Conservation (phyloP, 2,329 filamentous ascomycete species). For the Epichloe baconii region DNA sequence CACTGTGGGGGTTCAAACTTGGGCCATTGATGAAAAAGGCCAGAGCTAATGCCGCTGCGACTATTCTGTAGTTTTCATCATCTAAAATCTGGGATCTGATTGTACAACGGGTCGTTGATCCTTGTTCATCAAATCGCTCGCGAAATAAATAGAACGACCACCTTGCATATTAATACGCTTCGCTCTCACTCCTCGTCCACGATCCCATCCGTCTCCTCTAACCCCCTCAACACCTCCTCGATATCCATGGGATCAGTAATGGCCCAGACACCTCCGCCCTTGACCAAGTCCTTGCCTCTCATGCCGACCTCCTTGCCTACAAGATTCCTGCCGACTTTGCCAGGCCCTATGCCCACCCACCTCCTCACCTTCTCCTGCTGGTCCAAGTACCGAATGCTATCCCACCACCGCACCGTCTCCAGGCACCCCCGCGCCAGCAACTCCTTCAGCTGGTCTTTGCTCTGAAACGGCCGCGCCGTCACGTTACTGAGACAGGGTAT, state of each 20-base stretch:
- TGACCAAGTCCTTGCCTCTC: slow-evolving; percentile 61
- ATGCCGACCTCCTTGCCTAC: slow-evolving; percentile 94
- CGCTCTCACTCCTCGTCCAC: slow-evolving; percentile 30
- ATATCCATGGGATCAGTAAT: slow-evolving; percentile 70
- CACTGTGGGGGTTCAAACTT: background rate
- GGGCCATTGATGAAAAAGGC: too few species aligned
- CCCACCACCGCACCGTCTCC: slow-evolving; percentile 93
- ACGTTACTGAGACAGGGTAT: slow-evolving; percentile 82
- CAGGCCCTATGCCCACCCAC: slow-evolving; percentile 87
- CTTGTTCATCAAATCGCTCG: too few species aligned
- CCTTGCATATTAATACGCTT: too few species aligned
- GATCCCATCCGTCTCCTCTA: slow-evolving; percentile 50
- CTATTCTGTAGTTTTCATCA: too few species aligned
- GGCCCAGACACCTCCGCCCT: slow-evolving; percentile 81
- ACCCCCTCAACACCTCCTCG: slow-evolving; percentile 50
- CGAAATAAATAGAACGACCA: background rate
- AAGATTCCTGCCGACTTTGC: slow-evolving; percentile 84
- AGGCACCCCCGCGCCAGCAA: slow-evolving; percentile 68
- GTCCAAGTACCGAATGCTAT: slow-evolving; percentile 80
- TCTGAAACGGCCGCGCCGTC: slow-evolving; percentile 62
- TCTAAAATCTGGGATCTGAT: too few species aligned
- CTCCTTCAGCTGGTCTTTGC: slow-evolving; percentile 62
- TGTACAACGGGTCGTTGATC: too few species aligned
- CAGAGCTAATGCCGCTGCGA: too few species aligned
- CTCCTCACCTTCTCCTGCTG: slow-evolving; percentile 67